These are phyloP conservation scores for Stemphylium lycopersici DNA, from an alignment of 2,329 filamentous ascomycete species.

Conservation along the genomic window DNA sequence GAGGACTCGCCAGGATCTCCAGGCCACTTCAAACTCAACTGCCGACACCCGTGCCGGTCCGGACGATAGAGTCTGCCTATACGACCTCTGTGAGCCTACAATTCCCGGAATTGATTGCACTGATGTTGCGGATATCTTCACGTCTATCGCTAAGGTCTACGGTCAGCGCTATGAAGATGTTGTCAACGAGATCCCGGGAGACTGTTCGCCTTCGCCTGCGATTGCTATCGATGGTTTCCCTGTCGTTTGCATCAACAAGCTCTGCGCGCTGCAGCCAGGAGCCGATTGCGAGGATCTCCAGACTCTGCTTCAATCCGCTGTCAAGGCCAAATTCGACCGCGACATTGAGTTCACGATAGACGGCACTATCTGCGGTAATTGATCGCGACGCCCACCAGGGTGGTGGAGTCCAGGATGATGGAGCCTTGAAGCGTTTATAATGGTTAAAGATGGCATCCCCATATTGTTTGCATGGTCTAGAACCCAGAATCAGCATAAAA, in stretches of 20 bases:
- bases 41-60: too few relatives aligned
- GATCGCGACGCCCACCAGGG: neutral
- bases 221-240: neutral
- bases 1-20: neutral
- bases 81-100: neutral
- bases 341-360: neutral
- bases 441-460: neutral
- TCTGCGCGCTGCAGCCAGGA: neutral
- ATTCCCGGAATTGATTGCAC: neutral
- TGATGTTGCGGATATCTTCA: neutral
- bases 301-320: neutral
- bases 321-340: neutral
- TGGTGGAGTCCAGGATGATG: neutral
- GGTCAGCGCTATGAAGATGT: neutral
- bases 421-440: neutral
- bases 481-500: neutral
- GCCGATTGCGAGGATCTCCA: neutral
- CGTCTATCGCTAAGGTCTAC: neutral
- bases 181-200: neutral
- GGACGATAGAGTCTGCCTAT: neutral
- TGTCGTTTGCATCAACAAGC: neutral
- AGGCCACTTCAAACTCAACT: neutral
- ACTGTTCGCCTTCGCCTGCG: neutral
- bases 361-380: neutral
- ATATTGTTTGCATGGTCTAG: neutral